These are phyloP conservation scores for Lactifluus pinguis DNA, from an alignment of 768 basidiomycete genomes.

Conservation along the genomic window DNA sequence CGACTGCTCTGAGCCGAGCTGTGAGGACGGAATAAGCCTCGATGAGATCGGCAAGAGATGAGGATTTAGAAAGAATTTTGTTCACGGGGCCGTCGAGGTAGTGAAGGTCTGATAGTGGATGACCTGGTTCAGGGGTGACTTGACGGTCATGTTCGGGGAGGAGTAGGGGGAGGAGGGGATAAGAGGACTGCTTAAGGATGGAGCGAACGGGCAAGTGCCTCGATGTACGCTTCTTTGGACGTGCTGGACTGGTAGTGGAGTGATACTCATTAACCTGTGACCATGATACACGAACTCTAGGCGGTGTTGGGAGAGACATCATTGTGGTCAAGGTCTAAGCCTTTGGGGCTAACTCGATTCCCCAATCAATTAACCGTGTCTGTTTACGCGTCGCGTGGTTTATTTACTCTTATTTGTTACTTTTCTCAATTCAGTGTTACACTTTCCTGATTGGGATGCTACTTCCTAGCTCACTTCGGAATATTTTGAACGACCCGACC, in stretches of 20 bases:
- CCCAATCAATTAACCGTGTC: slow-evolving; percentile 31
- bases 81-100: slow-evolving; percentile 62
- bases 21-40: slow-evolving; percentile 67
- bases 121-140: slow-evolving; percentile 66
- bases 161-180: slow-evolving; percentile 28
- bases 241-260: slow-evolving; percentile 27
- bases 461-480: no score
- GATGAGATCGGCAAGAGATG: slow-evolving; percentile 49
- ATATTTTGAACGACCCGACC: no score
- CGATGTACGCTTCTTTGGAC: slow-evolving; percentile 26
- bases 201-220: slow-evolving; percentile 47
- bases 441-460: no score
- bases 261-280: slow-evolving; percentile 44
- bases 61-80: slow-evolving; percentile 42
- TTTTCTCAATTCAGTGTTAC: no score
- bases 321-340: no score
- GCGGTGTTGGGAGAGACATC: slow-evolving; percentile 54
- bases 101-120: slow-evolving; percentile 50
- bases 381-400: slow-evolving; percentile 34
- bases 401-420: slow-evolving; percentile 18
- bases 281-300: slow-evolving; percentile 42
- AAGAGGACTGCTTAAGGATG: slow-evolving; percentile 52
- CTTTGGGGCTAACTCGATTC: no score
- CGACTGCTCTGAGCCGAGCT: slow-evolving; percentile 46
- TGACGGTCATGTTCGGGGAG: slow-evolving; percentile 43